phyloP scores from a whole-genome alignment of 148 eudicot genomes.

The Fallopia convolvulus region DNA sequence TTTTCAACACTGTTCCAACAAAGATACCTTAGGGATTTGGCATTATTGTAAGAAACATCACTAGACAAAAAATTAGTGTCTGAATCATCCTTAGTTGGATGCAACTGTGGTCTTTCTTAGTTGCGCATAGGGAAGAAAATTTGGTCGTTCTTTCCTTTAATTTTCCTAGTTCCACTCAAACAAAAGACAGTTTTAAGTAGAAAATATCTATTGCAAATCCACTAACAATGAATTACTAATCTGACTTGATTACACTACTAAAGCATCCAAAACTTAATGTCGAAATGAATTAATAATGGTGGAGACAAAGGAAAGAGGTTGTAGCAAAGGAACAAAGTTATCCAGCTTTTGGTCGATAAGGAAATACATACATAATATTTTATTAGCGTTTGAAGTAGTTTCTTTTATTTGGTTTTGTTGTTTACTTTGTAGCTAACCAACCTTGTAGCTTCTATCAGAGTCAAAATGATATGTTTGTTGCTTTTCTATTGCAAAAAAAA shows the following conservation, averaged over 20 bases:
- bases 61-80: background rate
- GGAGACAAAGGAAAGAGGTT: background rate
- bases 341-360: conserved; percentile 1
- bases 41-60: background rate
- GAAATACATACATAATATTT: background rate
- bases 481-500: background rate
- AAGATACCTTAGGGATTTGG: background rate
- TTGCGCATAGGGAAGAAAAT: background rate
- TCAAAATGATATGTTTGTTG: background rate
- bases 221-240: background rate
- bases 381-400: background rate
- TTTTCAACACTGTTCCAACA: too few species aligned
- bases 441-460: background rate
- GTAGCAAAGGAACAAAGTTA: background rate
- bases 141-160: background rate
- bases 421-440: background rate
- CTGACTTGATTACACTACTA: background rate
- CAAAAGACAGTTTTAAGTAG: background rate
- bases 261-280: background rate
- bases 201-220: background rate
- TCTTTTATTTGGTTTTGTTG: background rate
- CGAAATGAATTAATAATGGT: background rate
- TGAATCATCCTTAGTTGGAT: background rate
- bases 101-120: background rate
- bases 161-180: background rate